Base-by-base conservation (phyloP, 805 yeast species). In the Kurtzmaniella fragi region DNA sequence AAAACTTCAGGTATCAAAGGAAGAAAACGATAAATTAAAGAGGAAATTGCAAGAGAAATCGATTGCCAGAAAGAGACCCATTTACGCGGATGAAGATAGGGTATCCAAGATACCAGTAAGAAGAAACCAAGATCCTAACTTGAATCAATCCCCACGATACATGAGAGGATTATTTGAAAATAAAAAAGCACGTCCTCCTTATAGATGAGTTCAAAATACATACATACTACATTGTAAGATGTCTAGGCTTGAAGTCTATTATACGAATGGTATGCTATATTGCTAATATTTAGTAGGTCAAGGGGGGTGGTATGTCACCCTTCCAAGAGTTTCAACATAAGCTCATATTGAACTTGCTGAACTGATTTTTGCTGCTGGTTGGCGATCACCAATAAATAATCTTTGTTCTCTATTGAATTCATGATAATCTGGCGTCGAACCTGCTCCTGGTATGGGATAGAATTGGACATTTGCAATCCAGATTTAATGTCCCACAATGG, bases 111-210 rank as follows among this genome's bases (percentile, higher is more conserved):
- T 58, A 17, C 59, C 51, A 7, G 38, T 34, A 26, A 34, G 38
- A 28, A 30, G 31, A 28, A 15, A 33, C 15, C 30, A 44, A 33
- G 54, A 56, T 3, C 73, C 73, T n/a, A 64, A 68, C 41, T 56
- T 68, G 30, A 56, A 67, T 51, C 73, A 68, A 46, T 64, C 69
- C 2, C 72, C 73, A 9, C 52, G 73, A 36, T 68, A 67, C 50
- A 54, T 67, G 64, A 49, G 58, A 14, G 71, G 70, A 3, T 55
- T 67, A 17, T 62, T 62, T 42, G 65, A 59, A 28, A 48, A 47
- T 16, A 42, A 42, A 12, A 44, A 20, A 20, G 7, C 25, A 20
- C 25, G 25, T 20, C 25, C 25, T 5, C 25, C 25, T 20, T 20
- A 5, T 8, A 20, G 8, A 20, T 8, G 8, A 20, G 5, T 8